Percentiles rank a stretch among this genome's conserved stretches.
Evolutionary conservation across 2,329 filamentous ascomycete species (phyloP).

Genomic region (Proliferodiscus dingleyae): DNA sequence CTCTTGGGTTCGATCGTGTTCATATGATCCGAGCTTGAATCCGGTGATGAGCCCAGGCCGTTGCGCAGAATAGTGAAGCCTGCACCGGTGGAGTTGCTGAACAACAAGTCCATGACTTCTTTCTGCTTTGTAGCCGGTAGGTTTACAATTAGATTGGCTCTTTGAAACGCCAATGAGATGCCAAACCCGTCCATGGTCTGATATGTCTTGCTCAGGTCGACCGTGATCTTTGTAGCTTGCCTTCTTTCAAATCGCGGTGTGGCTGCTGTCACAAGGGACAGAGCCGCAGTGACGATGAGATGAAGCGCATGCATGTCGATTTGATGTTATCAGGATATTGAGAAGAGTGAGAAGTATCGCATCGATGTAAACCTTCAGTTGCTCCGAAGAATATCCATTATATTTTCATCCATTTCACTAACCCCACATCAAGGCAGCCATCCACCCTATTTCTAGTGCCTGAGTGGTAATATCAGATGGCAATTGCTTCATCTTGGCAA

Average conservation of each 20-base stretch:
- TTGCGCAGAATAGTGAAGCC: conserved; percentile 48
- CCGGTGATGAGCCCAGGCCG: conserved; percentile 37
- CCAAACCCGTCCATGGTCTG: conserved; percentile 45
- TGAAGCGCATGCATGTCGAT: background rate
- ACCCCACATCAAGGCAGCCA: too few species aligned
- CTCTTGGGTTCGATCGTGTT: conserved; percentile 41
- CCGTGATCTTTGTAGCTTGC: conserved; percentile 16
- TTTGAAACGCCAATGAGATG: conserved; percentile 44
- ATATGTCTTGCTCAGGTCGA: conserved; percentile 21
- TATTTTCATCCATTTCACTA: too few species aligned
- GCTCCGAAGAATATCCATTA: background rate
- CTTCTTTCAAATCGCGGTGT: background rate
- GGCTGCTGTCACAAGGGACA: conserved; percentile 2
- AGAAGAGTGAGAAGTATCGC: background rate
- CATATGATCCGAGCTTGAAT: conserved; percentile 31
- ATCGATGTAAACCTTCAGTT: background rate
- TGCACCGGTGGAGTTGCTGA: conserved; percentile 41
- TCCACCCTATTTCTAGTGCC: too few species aligned
- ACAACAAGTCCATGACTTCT: conserved; percentile 41
- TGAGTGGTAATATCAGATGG: background rate
- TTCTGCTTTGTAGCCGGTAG: conserved; percentile 29
- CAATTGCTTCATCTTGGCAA: background rate
- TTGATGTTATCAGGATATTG: background rate
- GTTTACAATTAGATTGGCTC: conserved; percentile 38
- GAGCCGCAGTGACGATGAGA: background rate